phyloP scores from a whole-genome alignment of 306 rosid genomes.

The Comarum palustre region DNA sequence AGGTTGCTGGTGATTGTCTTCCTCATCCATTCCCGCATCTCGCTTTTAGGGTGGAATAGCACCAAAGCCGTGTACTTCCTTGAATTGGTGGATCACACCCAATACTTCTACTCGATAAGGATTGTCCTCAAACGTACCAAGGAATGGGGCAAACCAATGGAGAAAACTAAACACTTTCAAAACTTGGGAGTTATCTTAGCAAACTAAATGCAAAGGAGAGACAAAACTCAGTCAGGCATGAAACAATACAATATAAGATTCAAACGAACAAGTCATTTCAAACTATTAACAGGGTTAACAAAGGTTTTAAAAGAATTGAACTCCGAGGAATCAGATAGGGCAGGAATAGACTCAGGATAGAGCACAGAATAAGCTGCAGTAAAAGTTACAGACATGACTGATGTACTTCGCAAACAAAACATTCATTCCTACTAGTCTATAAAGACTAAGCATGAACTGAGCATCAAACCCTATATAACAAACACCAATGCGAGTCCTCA shows the following conservation, averaged over 20 bases:
- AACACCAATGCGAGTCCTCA: slow-evolving; percentile 18
- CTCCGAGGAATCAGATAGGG: background rate
- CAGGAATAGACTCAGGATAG: background rate
- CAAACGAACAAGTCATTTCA: background rate
- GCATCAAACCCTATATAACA: slow-evolving; percentile 22
- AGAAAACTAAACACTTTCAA: background rate
- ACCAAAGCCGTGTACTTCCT: background rate
- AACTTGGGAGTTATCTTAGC: no score
- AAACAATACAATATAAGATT: background rate
- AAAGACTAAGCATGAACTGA: slow-evolving; percentile 20
- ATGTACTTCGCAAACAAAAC: slow-evolving; percentile 6
- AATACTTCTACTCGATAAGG: slow-evolving; percentile 32
- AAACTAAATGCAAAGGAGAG: background rate
- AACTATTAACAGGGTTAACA: slow-evolving; percentile 2
- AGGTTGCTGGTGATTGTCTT: background rate
- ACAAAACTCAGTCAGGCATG: background rate
- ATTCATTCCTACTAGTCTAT: slow-evolving; percentile 13
- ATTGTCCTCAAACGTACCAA: slow-evolving; percentile 67
- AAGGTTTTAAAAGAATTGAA: background rate
- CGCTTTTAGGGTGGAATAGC: background rate
- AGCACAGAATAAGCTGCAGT: background rate
- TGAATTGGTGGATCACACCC: background rate
- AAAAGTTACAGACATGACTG: slow-evolving; percentile 7
- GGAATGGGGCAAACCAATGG: slow-evolving; percentile 21
- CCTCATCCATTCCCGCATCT: background rate